Conservation (phyloP, 106 monocot genomes). For the Allium fistulosum region DNA sequence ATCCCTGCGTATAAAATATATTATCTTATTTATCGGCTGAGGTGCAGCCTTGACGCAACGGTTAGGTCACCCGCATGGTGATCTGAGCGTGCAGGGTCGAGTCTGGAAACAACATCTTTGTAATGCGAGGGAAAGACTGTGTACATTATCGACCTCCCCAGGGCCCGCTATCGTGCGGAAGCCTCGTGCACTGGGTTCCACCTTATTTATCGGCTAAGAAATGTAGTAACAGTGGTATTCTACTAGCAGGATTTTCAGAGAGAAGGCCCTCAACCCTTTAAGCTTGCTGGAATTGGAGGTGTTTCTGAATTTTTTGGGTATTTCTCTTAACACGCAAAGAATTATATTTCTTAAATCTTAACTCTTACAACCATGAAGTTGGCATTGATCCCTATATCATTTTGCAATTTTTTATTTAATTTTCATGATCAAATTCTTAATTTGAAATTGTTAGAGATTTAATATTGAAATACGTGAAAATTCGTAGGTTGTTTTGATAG, state of each 20-base stretch:
- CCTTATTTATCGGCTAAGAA: too few relatives aligned
- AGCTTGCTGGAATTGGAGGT: conserved; percentile 95
- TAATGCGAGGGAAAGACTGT: too few relatives aligned
- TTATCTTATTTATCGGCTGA: too few relatives aligned
- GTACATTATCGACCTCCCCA: too few relatives aligned
- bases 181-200: neutral
- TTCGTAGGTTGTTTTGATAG: too few relatives aligned
- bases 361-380: neutral
- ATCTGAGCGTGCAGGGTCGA: too few relatives aligned
- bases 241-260: conserved; percentile 75
- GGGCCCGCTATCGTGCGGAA: too few relatives aligned
- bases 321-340: neutral
- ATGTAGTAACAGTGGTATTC: neutral
- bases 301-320: conserved; percentile 96
- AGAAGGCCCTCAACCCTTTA: conserved; percentile 81
- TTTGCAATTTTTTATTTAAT: neutral
- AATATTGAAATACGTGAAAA: too few relatives aligned
- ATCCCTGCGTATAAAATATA: too few relatives aligned
- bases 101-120: too few relatives aligned
- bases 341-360: neutral
- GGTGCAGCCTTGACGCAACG: too few relatives aligned
- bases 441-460: neutral
- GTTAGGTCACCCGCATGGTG: too few relatives aligned
- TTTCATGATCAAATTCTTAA: neutral
- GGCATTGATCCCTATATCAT: neutral